These are phyloP conservation scores for Platanthera zijinensis DNA, from an alignment of 106 monocot genomes.

Conservation along the genomic window DNA sequence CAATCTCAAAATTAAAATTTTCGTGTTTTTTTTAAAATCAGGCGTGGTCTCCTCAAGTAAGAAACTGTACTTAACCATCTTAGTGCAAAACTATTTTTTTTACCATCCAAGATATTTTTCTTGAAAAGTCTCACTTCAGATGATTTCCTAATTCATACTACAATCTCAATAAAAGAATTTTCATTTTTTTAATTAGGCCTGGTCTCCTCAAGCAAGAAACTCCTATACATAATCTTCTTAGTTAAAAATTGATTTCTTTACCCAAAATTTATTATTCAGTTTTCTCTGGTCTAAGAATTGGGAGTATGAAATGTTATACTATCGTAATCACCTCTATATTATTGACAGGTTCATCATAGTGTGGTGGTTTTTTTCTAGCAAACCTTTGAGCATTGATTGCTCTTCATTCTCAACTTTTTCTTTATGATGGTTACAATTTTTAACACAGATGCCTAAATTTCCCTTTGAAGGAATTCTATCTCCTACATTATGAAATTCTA, in stretches of 20 bases:
- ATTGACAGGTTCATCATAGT: neutral
- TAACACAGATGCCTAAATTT: neutral
- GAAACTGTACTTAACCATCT: too few relatives aligned
- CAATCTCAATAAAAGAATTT: neutral
- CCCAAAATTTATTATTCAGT: neutral
- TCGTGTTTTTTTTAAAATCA: too few relatives aligned
- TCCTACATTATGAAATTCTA: neutral
- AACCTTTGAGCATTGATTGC: neutral
- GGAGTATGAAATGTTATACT: neutral
- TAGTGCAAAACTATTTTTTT: too few relatives aligned
- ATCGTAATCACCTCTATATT: neutral
- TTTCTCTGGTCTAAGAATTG: neutral
- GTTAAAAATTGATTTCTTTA: neutral
- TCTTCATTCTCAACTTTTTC: neutral
- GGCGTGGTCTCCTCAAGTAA: too few relatives aligned
- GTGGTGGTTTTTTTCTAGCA: neutral
- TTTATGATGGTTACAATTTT: neutral
- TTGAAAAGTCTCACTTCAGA: too few relatives aligned
- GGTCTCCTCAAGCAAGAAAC: neutral
- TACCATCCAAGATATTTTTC: too few relatives aligned
- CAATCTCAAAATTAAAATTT: too few relatives aligned
- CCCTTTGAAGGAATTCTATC: neutral
- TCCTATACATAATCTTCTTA: neutral
- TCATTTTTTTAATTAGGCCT: neutral
- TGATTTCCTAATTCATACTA: too few relatives aligned